These are phyloP conservation scores for Lizonia empirigonia DNA, from an alignment of 2,329 filamentous ascomycete species.

Conservation along the genomic window DNA sequence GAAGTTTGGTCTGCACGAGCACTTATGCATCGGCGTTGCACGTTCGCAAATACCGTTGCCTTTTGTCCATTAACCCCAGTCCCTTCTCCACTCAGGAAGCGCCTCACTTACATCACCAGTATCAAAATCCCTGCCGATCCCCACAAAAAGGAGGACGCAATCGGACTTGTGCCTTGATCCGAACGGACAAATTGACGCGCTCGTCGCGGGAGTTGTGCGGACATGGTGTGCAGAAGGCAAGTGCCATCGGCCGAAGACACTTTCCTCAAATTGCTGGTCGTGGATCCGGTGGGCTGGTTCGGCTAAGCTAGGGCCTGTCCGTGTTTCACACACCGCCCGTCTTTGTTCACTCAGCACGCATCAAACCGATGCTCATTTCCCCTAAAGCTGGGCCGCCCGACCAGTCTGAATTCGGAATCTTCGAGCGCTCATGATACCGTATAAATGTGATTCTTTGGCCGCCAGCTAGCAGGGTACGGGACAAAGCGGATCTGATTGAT, in stretches of 20 bases:
- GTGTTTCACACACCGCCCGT: constrained; percentile 5
- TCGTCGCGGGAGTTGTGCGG: constrained; percentile 4
- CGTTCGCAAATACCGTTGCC: constrained; percentile 5
- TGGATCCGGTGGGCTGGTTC: constrained; percentile 6
- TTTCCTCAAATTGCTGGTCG: neutral
- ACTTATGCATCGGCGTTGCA: constrained; percentile 10
- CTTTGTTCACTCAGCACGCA: constrained; percentile 6
- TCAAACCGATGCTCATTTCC: neutral
- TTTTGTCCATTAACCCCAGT: neutral
- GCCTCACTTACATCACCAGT: constrained; percentile 10
- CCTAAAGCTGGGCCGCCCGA: neutral
- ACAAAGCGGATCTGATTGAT: no score
- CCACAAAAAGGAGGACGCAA: neutral
- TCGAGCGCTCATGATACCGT: neutral
- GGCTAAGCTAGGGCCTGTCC: constrained; percentile 10
- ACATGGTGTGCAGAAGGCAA: constrained; percentile 2
- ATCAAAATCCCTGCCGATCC: neutral
- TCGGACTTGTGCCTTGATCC: neutral
- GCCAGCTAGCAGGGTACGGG: no score
- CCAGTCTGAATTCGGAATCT: neutral
- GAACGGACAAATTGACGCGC: neutral
- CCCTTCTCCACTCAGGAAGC: constrained; percentile 4
- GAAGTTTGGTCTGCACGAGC: constrained; percentile 5
- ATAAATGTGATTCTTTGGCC: no score
- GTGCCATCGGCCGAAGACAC: neutral